phyloP scores from a whole-genome alignment of 108 stramenopile genomes.

The Cyclotella distinguenda region DNA sequence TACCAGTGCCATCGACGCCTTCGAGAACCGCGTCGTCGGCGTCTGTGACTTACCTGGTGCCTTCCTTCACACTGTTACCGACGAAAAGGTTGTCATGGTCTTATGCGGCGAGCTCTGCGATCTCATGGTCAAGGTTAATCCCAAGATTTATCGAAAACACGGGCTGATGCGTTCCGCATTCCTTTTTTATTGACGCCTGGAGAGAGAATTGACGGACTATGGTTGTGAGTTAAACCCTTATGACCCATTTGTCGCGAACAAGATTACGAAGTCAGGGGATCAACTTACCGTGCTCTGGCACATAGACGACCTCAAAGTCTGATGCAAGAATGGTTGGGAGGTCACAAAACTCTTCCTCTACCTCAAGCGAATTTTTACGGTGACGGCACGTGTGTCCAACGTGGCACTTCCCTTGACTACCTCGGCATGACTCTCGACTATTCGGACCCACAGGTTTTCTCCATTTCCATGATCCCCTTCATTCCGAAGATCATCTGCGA shows the following conservation, averaged over 20 bases:
- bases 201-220: background rate
- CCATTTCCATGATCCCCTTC: too few species aligned
- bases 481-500: too few species aligned
- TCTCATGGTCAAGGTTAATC: slow-evolving; percentile 20
- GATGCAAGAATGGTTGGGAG: background rate
- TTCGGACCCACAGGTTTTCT: too few species aligned
- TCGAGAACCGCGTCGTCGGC: slow-evolving; percentile 29
- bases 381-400: too few species aligned
- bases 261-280: slow-evolving; percentile 4
- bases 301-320: too few species aligned
- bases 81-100: slow-evolving; percentile 30
- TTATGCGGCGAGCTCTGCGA: slow-evolving; percentile 26
- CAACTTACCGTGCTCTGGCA: slow-evolving; percentile 15
- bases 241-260: slow-evolving; percentile 19
- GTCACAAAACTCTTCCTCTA: background rate
- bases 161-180: slow-evolving; percentile 6
- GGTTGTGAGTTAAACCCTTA: slow-evolving; percentile 22
- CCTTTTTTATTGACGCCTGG: slow-evolving; percentile 5
- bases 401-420: too few species aligned
- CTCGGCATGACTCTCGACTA: too few species aligned
- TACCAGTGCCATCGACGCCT: background rate
- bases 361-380: too few species aligned
- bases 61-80: slow-evolving; percentile 51
- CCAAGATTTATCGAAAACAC: slow-evolving; percentile 18
- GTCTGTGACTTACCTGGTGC: slow-evolving; percentile 48